Evolutionary conservation across 1,284 basidiomycete species (phyloP), one percentile per base, ranked within the genome.

Genomic region (Erythrobasidium hasegawianum): DNA sequence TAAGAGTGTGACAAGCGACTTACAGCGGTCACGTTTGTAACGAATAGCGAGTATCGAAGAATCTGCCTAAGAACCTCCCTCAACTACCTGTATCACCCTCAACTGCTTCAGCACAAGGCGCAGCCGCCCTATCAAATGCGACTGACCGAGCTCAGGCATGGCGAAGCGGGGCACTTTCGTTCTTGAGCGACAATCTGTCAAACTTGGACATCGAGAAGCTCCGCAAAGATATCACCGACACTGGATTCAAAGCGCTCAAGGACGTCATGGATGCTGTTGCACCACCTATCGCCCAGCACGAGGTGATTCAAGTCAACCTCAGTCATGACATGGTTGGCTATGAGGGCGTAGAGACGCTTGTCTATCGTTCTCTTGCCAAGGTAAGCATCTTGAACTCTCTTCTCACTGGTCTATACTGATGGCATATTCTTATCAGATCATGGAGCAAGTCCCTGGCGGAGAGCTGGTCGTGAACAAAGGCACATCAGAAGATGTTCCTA

Each of bases 281-380:
- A 0, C 96, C 96, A 26, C 96, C 96, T 2, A 97, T 98, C 72
- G 89, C 93, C 13, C 92, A 93, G 72, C 95, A 98, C 76, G 96
- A 99, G 79, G 91, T 97, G 20, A 90, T 98, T 68, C 87, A 96
- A 76, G 87, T 99, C 5, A 93, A 90, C 85, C 81, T 98, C 41
- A 88, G 88, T 71, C 94, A 98, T 79, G 93, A 95, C 72, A 95
- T 99, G 93, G 81, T 85, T 67, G 95, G 96, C 13, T 97, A 96
- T 75, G 92, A 94, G 60, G 96, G 95, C 14, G 85, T 98, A 53
- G 93, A 97, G 77, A 84, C 86, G n/a, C 83, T 99, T n/a, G 90
- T 94, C 11, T 98, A 97, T 79, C 85, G 87, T 45, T 86, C 90
- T 1, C 80, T 94, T 40, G 80, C 88, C 27, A 83, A 86, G 75